These are phyloP conservation scores for Populus euphratica DNA, from an alignment of 345 rosid genomes.

Conservation along the genomic window DNA sequence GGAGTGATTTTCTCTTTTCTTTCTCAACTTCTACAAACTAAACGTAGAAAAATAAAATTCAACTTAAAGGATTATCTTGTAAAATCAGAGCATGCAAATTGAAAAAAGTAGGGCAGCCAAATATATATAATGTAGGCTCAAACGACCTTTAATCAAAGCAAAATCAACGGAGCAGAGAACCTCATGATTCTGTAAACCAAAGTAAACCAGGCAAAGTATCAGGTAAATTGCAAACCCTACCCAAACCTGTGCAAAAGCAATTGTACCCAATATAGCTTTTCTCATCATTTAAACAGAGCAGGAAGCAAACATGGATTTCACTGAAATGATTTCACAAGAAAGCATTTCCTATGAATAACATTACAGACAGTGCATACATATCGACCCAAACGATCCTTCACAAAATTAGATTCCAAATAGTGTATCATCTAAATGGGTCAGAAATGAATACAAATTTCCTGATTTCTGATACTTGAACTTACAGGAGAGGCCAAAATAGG, in stretches of 20 bases:
- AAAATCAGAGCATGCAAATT: no score
- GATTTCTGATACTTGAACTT: constrained; percentile 20
- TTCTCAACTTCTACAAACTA: no score
- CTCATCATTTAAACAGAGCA: neutral
- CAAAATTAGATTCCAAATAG: constrained; percentile 8
- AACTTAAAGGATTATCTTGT: no score
- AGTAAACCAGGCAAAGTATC: no score
- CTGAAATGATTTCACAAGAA: constrained; percentile 25
- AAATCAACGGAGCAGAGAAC: no score
- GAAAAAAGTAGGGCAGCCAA: no score
- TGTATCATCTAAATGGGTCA: constrained; percentile 8
- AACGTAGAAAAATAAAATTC: no score
- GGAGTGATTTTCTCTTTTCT: no score
- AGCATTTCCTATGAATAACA: neutral
- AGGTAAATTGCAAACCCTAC: no score
- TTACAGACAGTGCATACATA: constrained; percentile 20
- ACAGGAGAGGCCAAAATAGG: constrained; percentile 22
- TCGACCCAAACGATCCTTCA: constrained; percentile 22
- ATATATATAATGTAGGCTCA: no score
- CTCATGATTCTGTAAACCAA: no score
- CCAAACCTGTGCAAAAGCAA: neutral
- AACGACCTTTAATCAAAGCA: no score
- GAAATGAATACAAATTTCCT: constrained; percentile 14
- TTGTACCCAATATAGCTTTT: neutral
- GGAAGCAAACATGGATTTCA: constrained; percentile 6